Evolutionary conservation across 192 early-diverging fungal genomes (phyloP), one percentile per base, ranked within the genome.

Genomic region (Diversispora eburnea): DNA sequence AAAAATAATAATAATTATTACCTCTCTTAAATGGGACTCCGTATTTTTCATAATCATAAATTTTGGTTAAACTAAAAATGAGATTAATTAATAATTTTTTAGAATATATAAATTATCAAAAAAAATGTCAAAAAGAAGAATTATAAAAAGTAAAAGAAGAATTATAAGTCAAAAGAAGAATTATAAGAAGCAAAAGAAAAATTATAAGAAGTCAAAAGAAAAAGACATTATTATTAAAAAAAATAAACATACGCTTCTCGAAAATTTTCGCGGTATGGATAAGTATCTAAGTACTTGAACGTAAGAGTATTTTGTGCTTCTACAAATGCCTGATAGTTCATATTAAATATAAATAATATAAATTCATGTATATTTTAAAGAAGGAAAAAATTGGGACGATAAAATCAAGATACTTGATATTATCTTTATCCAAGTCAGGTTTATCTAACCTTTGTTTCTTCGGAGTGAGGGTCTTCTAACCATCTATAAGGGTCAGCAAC

Each of bases 381-480:
- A 5, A n/a, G n/a, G 10, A 17, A 73, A 9, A 19, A 48, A 43
- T 19, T 20, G 5, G 1, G 6, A 54, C 49, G 45, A 59, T 13
- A 70, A 70, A 46, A 48, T 42, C 20, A 54, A 10, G 48, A 22
- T 2, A 25, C 8, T 71, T 39, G 45, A 22, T 15, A 22, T 19
- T 13, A 46, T 20, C 10, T 42, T n/a, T 43, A 15, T 8, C 3
- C 12, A 77, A 7, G 25, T 61, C 12, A 1, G 8, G 65, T n/a
- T 13, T 45, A 42, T 60, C 42, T 58, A 22, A 77, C 82, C 61
- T 85, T 79, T 67, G 89, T 92, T 73, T 90, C 84, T 43, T 80
- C 76, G 0, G 81, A 72, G 46, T 88, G 82, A 15, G 90, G 88
- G 61, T 90, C 85, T 73, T 92, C 91, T 39, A 92, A 78, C 86